These are phyloP conservation scores for Fusarium guadeloupense DNA, from an alignment of 2,329 filamentous ascomycete species.

Conservation along the genomic window DNA sequence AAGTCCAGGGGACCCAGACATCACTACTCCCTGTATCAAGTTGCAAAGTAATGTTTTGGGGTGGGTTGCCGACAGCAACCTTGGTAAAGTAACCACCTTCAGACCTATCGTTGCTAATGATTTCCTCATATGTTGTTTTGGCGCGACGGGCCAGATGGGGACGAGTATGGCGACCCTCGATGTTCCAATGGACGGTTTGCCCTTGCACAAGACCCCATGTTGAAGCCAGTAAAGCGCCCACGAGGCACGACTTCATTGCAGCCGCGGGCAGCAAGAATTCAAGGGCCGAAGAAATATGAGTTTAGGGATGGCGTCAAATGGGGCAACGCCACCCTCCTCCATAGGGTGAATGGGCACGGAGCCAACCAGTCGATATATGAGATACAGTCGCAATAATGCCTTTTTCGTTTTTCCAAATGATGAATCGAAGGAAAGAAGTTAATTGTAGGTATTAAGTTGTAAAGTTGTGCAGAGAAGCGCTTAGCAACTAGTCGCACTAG, in stretches of 20 bases:
- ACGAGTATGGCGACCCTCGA: constrained; percentile 50
- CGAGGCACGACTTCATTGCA: constrained; percentile 41
- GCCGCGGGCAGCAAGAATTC: constrained; percentile 3
- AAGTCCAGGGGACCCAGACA: constrained; percentile 64
- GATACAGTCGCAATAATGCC: constrained; percentile 1
- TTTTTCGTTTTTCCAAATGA: not conserved
- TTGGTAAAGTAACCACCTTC: constrained; percentile 65
- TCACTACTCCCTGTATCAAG: constrained; percentile 74
- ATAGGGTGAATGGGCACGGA: constrained; percentile 30
- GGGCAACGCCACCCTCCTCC: constrained; percentile 38
- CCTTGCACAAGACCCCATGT: constrained; percentile 37
- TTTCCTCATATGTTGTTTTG: constrained; percentile 51
- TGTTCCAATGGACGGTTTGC: constrained; percentile 59
- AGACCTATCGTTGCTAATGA: constrained; percentile 55
- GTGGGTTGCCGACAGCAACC: constrained; percentile 65
- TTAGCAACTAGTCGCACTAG: constrained; percentile 16
- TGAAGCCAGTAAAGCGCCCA: constrained; percentile 35
- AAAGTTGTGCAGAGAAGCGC: constrained; percentile 16
- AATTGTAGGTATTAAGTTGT: not conserved
- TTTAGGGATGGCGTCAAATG: constrained; percentile 33
- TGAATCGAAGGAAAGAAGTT: not conserved
- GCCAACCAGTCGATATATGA: constrained; percentile 18
- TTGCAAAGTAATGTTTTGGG: constrained; percentile 65
- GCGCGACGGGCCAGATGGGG: constrained; percentile 51
- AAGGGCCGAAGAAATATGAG: constrained; percentile 5